Percentiles rank a stretch among this genome's conserved stretches.
phyloP scores from a whole-genome alignment of 2,329 filamentous ascomycete species.

The Colletotrichum neosansevieriae region DNA sequence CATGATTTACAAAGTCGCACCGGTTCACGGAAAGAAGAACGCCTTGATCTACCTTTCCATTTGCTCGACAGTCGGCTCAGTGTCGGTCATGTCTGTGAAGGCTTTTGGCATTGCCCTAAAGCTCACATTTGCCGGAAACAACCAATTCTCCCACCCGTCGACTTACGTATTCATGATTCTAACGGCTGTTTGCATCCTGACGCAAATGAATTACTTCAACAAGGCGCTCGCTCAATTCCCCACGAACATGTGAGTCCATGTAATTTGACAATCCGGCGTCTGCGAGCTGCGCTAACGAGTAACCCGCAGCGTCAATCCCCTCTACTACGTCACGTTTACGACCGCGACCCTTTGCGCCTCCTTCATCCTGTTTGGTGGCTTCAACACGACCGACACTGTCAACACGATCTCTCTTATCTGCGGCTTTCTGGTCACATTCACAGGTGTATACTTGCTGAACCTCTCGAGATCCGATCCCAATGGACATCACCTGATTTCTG shows the following conservation, averaged over 20 bases:
- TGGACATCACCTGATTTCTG: constrained; percentile 74
- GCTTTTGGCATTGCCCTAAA: constrained; percentile 98
- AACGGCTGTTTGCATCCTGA: constrained; percentile 91
- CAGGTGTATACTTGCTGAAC: constrained; percentile 94
- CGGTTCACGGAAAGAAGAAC: constrained; percentile 92
- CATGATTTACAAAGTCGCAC: constrained; percentile 97
- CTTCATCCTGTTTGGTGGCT: constrained; percentile 94
- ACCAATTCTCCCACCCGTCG: constrained; percentile 94
- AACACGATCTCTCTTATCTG: constrained; percentile 93
- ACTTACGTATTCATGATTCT: constrained; percentile 98
- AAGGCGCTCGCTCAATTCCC: constrained; percentile 97
- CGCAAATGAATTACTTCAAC: constrained; percentile 99
- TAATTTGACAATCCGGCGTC: background rate
- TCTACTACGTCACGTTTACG: constrained; percentile 98
- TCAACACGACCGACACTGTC: constrained; percentile 92
- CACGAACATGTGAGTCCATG: constrained; percentile 87
- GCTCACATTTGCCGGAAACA: constrained; percentile 90
- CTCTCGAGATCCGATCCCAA: constrained; percentile 93
- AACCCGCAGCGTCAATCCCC: constrained; percentile 81
- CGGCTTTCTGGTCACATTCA: constrained; percentile 95
- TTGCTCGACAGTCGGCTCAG: constrained; percentile 95
- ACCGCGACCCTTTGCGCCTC: constrained; percentile 94
- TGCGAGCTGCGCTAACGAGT: constrained; percentile 19
- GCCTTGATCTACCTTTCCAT: constrained; percentile 97
- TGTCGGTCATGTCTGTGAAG: constrained; percentile 99